Evolutionary conservation across 2,329 filamentous ascomycete species (phyloP), one percentile per base, ranked within the genome.

Genomic region (Orbilia brochopaga): DNA sequence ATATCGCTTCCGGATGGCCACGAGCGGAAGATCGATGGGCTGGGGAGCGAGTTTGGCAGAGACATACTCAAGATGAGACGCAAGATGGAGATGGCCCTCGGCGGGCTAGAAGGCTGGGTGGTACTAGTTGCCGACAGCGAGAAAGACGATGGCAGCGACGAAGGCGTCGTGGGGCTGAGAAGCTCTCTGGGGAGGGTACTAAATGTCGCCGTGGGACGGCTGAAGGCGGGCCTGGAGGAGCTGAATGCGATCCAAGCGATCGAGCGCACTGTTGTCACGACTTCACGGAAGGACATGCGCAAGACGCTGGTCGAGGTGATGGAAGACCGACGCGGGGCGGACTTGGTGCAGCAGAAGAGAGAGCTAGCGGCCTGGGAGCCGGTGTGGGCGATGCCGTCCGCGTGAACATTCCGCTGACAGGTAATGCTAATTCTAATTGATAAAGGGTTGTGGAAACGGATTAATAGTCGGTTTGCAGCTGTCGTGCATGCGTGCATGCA

Each of bases 41-140:
- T 73, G 21, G 69, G 62, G 10, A 40, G 44, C 32, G 69, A 73
- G 2, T 73, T 55, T 35, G 17, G 37, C 6, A 48, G 46, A 21
- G 69, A 73, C 23, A 52, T 66, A 10, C 24, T 66, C 30, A 54
- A 61, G 19, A 56, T 73, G 7, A 65, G 51, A 35, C 50, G 69
- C 32, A 73, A 73, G 46, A 65, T 73, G 51, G 69, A 73, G 23
- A 73, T 66, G 69, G 56, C 61, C 19, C 48, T 73, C 1, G 52
- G 56, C 46, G 56, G 55, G 13, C 52, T 73, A 10, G 69, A 73
- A 40, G 69, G 61, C 15, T 73, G 69, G 69, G 44, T 61, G 44
- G 56, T 42, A 11, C 51, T 73, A 21, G 30, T 73, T 1, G 52
- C 46, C n/a, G 57, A 58, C 27, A 55, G 51, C 7, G 69, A 66